Percentiles rank a stretch among this genome's conserved stretches.
These are phyloP conservation scores for Hypoxylon sp. DNA, from an alignment of 2,329 filamentous ascomycete species.

Conservation along the genomic window DNA sequence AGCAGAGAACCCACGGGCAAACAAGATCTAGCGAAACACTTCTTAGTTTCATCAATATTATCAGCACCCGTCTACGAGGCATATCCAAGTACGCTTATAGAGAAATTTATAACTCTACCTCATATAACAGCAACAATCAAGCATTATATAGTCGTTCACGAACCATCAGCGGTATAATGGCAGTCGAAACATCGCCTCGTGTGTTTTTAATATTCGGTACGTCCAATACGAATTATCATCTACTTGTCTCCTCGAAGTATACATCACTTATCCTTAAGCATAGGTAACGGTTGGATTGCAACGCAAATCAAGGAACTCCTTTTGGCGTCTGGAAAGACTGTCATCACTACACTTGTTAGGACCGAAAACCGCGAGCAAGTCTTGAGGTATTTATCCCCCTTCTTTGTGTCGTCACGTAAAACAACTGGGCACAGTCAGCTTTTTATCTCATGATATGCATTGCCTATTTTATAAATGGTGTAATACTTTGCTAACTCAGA, in stretches of 20 bases:
- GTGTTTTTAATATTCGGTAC: conserved; percentile 1
- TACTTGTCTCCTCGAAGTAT: neutral
- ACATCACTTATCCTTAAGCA: neutral
- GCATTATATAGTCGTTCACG: neutral
- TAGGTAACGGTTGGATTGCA: conserved; percentile 31
- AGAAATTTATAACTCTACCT: neutral
- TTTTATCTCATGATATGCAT: neutral
- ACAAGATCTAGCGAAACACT: neutral
- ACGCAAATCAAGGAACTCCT: conserved; percentile 23
- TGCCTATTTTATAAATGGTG: neutral
- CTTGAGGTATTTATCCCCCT: conserved; percentile 6
- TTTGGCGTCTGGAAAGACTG: conserved; percentile 11
- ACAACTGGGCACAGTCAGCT: neutral
- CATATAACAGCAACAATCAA: neutral
- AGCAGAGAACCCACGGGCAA: neutral
- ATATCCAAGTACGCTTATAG: neutral
- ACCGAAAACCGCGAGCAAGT: conserved; percentile 29
- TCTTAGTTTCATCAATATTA: neutral
- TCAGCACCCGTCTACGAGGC: neutral
- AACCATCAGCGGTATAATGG: neutral
- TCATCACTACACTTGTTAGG: conserved; percentile 22
- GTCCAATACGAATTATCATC: neutral
- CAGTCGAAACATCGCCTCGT: neutral
- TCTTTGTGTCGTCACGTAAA: neutral
- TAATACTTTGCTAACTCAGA: neutral